A percentile compares a stretch with the other conserved stretches of the same genome.
These are phyloP conservation scores for Thecaphora thlaspeos DNA, from an alignment of 1,284 basidiomycete species.

Conservation along the genomic window DNA sequence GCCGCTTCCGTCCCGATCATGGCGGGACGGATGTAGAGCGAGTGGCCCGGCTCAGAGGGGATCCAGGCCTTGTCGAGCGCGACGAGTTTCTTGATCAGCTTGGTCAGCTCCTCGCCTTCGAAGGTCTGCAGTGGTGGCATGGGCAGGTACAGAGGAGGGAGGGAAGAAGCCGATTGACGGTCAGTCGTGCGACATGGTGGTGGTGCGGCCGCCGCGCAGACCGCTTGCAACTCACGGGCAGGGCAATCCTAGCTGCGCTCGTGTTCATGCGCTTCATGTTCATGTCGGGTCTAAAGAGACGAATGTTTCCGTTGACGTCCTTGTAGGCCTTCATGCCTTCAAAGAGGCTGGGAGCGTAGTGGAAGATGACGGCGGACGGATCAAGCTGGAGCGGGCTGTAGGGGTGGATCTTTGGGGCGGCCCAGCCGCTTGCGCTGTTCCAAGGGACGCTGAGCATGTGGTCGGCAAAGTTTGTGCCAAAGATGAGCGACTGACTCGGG, in stretches of 20 bases:
- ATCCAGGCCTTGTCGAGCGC: constrained; percentile 88
- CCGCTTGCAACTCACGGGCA: constrained; percentile 66
- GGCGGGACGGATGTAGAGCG: constrained; percentile 80
- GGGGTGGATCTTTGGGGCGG: constrained; percentile 75
- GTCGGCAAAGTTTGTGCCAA: constrained; percentile 70
- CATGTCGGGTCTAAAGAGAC: constrained; percentile 92
- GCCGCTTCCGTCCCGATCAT: constrained; percentile 87
- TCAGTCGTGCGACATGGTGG: too few relatives aligned
- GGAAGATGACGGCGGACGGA: constrained; percentile 83
- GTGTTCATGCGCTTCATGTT: constrained; percentile 81
- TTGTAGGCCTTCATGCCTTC: constrained; percentile 97
- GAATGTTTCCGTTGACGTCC: constrained; percentile 73
- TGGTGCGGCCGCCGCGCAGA: too few relatives aligned
- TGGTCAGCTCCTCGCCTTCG: constrained; percentile 73
- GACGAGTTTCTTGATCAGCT: constrained; percentile 86
- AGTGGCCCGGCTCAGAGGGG: constrained; percentile 82
- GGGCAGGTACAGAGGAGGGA: constrained; percentile 20
- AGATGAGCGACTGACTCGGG: constrained; percentile 58
- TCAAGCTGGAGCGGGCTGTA: constrained; percentile 75
- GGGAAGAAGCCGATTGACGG: background rate
- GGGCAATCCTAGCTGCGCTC: constrained; percentile 68
- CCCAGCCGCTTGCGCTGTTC: constrained; percentile 75
- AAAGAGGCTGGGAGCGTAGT: constrained; percentile 86
- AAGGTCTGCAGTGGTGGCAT: constrained; percentile 63
- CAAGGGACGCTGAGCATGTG: constrained; percentile 89